phyloP scores from a whole-genome alignment of 257 asterid species.

The Knoxia roxburghii region DNA sequence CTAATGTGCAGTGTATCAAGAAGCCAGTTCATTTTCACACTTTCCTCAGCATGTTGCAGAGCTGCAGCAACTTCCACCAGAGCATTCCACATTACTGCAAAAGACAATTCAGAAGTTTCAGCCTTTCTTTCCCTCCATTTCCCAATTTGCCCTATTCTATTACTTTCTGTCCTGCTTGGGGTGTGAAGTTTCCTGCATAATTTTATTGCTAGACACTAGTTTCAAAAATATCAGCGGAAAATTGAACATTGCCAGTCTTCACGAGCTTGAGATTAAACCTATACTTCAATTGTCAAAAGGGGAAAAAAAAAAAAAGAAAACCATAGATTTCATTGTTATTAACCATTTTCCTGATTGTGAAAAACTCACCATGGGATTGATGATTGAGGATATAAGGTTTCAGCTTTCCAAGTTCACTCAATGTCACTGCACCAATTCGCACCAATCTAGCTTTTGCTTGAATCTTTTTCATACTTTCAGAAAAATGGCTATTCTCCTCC shows the following conservation, averaged over 20 bases:
- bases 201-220: not conserved
- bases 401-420: constrained; percentile 60
- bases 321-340: not conserved
- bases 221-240: not conserved
- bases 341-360: not conserved
- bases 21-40: constrained; percentile 75
- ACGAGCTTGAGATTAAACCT: too few species aligned
- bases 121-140: not conserved
- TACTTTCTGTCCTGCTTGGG: not conserved
- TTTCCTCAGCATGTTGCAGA: constrained; percentile 54
- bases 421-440: constrained; percentile 55
- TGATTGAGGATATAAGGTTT: constrained; percentile 52
- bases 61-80: constrained; percentile 61
- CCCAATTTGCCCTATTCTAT: not conserved
- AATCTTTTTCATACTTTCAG: constrained; percentile 40
- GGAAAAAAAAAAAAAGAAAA: too few species aligned
- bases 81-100: constrained; percentile 73
- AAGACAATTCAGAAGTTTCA: constrained; percentile 4
- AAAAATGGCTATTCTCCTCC: constrained; percentile 22
- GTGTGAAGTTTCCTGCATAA: not conserved
- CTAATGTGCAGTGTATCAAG: constrained; percentile 67
- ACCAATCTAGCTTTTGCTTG: constrained; percentile 75
- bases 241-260: not conserved
- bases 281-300: not conserved
- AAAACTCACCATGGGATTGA: constrained; percentile 58